These are phyloP conservation scores for Rhododendron griersonianum DNA, from an alignment of 148 eudicot genomes.

Conservation along the genomic window DNA sequence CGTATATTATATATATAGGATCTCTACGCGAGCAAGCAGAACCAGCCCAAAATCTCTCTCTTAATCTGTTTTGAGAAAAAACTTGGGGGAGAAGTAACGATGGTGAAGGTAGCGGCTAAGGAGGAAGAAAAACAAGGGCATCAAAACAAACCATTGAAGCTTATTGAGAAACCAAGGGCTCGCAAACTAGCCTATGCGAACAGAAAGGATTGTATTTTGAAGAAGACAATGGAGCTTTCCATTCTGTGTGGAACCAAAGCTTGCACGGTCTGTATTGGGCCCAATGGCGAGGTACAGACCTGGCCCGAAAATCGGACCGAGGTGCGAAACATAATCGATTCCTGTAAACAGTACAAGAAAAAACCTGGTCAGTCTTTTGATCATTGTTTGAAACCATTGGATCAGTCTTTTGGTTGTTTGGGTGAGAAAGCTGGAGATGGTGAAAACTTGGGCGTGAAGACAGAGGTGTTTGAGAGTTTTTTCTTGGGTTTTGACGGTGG, in stretches of 20 bases:
- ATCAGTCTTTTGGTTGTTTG: too few relatives aligned
- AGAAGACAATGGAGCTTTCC: slow-evolving; percentile 18
- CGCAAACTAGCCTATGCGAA: background rate
- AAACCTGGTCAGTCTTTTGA: background rate
- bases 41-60: too few relatives aligned
- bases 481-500: background rate
- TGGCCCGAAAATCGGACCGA: slow-evolving; percentile 15
- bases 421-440: background rate
- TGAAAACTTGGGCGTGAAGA: too few relatives aligned
- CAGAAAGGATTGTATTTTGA: slow-evolving; percentile 6
- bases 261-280: slow-evolving; percentile 2
- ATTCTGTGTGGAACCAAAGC: slow-evolving; percentile 12
- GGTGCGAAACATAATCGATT: slow-evolving; percentile 2
- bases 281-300: slow-evolving; percentile 6
- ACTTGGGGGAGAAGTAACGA: background rate
- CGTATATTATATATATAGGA: background rate
- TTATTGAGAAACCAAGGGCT: background rate
- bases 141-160: background rate
- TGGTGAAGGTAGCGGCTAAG: background rate
- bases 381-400: background rate
- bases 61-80: too few relatives aligned
- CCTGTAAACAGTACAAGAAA: background rate
- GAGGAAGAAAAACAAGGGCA: background rate
- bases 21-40: background rate
- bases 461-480: background rate